A percentile compares a stretch with the other conserved stretches of the same genome.
phyloP scores from a whole-genome alignment of 202 grass and related monocot genomes.

The Brachypodium distachyon region DNA sequence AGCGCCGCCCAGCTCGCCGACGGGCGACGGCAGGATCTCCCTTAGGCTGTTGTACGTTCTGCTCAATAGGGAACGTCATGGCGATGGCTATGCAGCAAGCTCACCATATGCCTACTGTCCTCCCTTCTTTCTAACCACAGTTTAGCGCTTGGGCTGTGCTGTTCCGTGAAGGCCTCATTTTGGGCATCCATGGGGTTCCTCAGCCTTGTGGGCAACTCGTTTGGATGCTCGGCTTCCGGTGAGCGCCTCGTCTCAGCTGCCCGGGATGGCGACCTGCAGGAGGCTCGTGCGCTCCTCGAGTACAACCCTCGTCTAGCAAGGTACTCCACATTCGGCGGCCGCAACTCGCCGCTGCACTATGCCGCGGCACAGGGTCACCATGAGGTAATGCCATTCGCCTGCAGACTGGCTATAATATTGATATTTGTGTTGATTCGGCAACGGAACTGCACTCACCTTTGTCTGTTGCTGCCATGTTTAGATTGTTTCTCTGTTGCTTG shows the following conservation, averaged over 20 bases:
- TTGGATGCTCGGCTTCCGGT: conserved; percentile 85
- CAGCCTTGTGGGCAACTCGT: conserved; percentile 87
- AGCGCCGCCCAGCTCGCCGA: too few relatives aligned
- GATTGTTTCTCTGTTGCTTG: conserved; percentile 87
- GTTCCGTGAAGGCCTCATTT: conserved; percentile 12
- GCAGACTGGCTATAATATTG: not conserved
- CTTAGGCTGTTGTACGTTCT: too few relatives aligned
- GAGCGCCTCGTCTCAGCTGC: conserved; percentile 92
- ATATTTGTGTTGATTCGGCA: not conserved
- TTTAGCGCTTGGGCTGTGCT: not conserved
- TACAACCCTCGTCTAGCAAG: conserved; percentile 73
- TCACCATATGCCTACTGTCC: too few relatives aligned
- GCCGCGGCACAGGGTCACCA: conserved; percentile 77
- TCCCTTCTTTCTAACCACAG: too few relatives aligned
- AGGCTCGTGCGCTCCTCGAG: conserved; percentile 75
- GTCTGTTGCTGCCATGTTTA: conserved; percentile 20
- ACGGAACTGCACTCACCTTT: not conserved
- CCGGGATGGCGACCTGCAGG: conserved; percentile 80
- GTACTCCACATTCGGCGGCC: conserved; percentile 80
- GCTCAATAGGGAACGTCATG: too few relatives aligned
- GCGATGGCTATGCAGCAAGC: too few relatives aligned
- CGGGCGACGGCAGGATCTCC: too few relatives aligned
- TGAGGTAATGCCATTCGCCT: conserved; percentile 42
- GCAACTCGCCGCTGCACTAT: conserved; percentile 86
- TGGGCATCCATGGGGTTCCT: conserved; percentile 71